Percentiles rank a stretch among this genome's conserved stretches.
Evolutionary conservation across 306 rosid genomes (phyloP).

Genomic region (Citrullus amarus): DNA sequence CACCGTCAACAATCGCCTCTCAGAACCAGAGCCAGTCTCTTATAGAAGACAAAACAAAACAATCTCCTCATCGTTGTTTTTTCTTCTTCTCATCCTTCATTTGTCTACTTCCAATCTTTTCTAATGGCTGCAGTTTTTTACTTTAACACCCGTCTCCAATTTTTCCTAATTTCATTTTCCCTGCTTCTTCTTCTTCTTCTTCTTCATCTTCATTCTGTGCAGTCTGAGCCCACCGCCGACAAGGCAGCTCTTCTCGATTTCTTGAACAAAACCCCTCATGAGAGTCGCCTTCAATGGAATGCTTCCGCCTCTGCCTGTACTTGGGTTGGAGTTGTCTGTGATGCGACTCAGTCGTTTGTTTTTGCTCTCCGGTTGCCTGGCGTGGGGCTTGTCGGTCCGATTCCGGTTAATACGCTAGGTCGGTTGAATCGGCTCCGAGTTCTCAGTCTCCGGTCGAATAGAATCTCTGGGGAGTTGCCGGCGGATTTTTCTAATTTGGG

Average conservation of each 20-base stretch:
- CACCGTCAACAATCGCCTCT: conserved; percentile 9
- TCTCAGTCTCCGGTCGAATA: conserved; percentile 76
- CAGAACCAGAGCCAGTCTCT: background rate
- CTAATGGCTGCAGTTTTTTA: conserved; percentile 26
- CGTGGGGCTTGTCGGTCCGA: conserved; percentile 58
- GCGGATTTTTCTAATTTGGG: conserved; percentile 64
- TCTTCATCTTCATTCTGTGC: conserved; percentile 18
- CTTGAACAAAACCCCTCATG: conserved; percentile 44
- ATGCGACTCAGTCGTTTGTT: conserved; percentile 33
- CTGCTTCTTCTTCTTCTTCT: conserved; percentile 5
- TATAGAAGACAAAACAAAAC: background rate
- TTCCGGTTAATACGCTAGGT: conserved; percentile 61
- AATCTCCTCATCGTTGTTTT: background rate
- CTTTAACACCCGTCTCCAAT: background rate
- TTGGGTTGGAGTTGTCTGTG: conserved; percentile 78
- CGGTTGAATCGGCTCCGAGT: conserved; percentile 49
- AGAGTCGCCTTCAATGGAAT: conserved; percentile 71
- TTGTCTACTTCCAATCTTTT: background rate
- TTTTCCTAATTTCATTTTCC: conserved; percentile 4
- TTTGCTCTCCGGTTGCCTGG: conserved; percentile 61
- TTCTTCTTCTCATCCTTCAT: background rate
- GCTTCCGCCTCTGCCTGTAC: conserved; percentile 57
- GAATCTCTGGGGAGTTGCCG: conserved; percentile 58
- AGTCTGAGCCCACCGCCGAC: conserved; percentile 70
- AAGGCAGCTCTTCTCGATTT: conserved; percentile 84